Conservation (phyloP, 2,329 filamentous ascomycete species). For the Neopestalotiopsis clavispora region DNA sequence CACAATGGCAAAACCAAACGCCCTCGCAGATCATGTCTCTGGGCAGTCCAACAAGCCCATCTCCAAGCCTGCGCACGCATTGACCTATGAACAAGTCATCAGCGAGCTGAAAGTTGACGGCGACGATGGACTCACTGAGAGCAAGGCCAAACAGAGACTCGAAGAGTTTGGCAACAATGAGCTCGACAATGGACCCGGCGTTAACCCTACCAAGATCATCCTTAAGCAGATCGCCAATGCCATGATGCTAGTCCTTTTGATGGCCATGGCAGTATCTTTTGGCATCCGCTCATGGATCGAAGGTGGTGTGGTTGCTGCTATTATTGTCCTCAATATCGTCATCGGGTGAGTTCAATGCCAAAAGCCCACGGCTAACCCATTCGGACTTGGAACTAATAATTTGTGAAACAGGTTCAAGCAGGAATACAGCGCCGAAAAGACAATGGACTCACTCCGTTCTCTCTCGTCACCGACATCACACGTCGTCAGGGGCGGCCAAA, state of each 20-base stretch:
- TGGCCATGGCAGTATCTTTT: slow-evolving; percentile 58
- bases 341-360: slow-evolving; percentile 11
- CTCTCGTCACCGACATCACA: slow-evolving; percentile 55
- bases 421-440: slow-evolving; percentile 61
- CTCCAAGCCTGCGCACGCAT: slow-evolving; percentile 60
- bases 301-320: slow-evolving; percentile 56
- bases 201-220: slow-evolving; percentile 62
- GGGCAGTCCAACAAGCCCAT: slow-evolving; percentile 40
- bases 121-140: slow-evolving; percentile 58
- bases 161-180: slow-evolving; percentile 64
- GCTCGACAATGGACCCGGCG: slow-evolving; percentile 59
- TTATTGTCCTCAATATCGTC: slow-evolving; percentile 36
- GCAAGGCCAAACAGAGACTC: slow-evolving; percentile 56
- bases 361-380: too few species aligned
- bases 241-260: slow-evolving; percentile 65
- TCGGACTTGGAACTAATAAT: neutral
- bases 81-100: slow-evolving; percentile 52
- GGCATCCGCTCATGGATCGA: slow-evolving; percentile 60
- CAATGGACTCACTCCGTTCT: slow-evolving; percentile 56
- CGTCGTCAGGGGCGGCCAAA: slow-evolving; percentile 54
- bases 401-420: slow-evolving; percentile 49
- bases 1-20: slow-evolving; percentile 12
- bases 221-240: slow-evolving; percentile 68
- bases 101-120: slow-evolving; percentile 56
- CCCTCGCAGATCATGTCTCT: slow-evolving; percentile 10